Evolutionary conservation across 352 stramenopile species (phyloP).

Genomic region (Globisporangium iwayamae): DNA sequence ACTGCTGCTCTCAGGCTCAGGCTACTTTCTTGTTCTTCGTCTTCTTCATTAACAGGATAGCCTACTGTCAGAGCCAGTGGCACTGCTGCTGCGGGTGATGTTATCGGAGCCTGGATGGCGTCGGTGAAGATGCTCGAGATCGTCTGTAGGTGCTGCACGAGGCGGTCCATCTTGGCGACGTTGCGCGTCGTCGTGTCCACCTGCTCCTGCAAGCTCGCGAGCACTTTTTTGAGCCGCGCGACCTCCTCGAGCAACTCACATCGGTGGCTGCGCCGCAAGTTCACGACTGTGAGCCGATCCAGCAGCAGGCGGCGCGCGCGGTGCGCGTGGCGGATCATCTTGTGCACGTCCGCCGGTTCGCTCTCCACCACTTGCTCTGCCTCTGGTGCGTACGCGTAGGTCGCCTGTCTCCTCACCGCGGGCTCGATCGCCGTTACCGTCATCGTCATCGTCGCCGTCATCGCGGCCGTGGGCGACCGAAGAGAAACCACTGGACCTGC

Average conservation of each 20-base stretch:
- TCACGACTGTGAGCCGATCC: conserved; percentile 17
- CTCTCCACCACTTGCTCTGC: no score
- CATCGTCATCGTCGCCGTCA: neutral
- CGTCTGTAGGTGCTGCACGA: conserved; percentile 27
- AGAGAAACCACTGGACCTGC: neutral
- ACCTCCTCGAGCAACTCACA: conserved; percentile 37
- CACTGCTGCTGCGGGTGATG: neutral
- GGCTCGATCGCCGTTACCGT: neutral
- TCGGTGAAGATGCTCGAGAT: conserved; percentile 25
- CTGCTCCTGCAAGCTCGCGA: conserved; percentile 27
- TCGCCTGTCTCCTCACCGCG: no score
- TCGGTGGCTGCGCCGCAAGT: conserved; percentile 23
- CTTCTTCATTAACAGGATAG: neutral
- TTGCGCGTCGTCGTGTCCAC: conserved; percentile 34
- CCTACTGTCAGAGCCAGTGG: neutral
- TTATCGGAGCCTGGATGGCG: conserved; percentile 1
- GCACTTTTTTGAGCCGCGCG: conserved; percentile 25
- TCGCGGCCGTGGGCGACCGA: neutral
- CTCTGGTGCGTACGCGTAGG: no score
- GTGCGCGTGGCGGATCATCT: conserved; percentile 17
- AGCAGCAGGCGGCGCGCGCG: conserved; percentile 24
- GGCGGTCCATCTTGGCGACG: conserved; percentile 30
- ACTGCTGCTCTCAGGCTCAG: no score
- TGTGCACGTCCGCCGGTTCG: conserved; percentile 2
- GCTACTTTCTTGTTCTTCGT: no score